Evolutionary conservation across 345 rosid species (phyloP), one percentile per base, ranked within the genome.

Genomic region (Heritiera fomes): DNA sequence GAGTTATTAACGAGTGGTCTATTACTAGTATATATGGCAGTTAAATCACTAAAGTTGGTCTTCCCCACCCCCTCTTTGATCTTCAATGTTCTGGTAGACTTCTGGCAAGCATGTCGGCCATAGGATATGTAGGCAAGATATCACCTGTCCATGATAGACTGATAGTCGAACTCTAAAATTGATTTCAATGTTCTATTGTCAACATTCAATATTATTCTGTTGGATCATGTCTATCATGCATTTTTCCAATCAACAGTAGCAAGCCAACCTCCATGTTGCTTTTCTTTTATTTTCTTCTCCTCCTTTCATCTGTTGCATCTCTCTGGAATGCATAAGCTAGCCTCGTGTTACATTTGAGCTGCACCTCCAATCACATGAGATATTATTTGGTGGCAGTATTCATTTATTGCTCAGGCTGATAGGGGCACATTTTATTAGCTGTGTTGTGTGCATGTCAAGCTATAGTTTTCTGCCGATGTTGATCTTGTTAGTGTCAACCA

Each of bases 91-190:
- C 50, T 8, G 30, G 72, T 11, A 67, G 8, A 20, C 20, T 41
- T 67, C 56, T 20, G 38, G 38, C 55, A 23, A 47, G 74, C 20
- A 28, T 70, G 13, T 47, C 58, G 12, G n/a, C 17, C 30, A 43
- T 43, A 67, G 14, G 72, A 67, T 67, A 32, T 43, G 52, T 43
- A 43, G 72, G 53, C n/a, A 67, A 67, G 71, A 40, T 66, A 66
- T 67, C 50, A 40, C 30, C 6, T n/a, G 1, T n/a, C 15, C 20
- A 14, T 53, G 58, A 15, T 15, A 15, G 18, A 53, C 7, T 9
- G 11, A 7, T 64, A 28, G 69, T 34, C 46, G 69, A 34, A 50
- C 18, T 63, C 28, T 23, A 60, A 60, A 60, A 23, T 60, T 62
- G 67, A 62, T 62, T 62, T 32, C 43, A 32, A 32, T 12, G 41